A percentile compares a stretch with the other conserved stretches of the same genome.
Evolutionary conservation across 2,329 filamentous ascomycete species (phyloP).

Genomic region (Fusarium sp.): DNA sequence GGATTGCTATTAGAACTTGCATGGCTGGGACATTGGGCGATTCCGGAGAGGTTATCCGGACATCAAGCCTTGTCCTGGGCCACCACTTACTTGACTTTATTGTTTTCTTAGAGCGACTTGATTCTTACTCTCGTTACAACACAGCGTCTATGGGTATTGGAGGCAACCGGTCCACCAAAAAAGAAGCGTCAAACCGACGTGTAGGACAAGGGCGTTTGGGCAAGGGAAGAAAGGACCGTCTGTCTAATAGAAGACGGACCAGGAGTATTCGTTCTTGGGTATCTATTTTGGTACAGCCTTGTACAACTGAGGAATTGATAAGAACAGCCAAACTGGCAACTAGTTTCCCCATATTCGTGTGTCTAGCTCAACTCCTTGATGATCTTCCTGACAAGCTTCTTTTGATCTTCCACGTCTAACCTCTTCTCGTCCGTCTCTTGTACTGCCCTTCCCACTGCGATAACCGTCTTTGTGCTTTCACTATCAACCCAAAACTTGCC

Average conservation of each 20-base stretch:
- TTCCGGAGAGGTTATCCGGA: not conserved
- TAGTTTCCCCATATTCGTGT: slow-evolving; percentile 7
- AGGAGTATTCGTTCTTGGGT: slow-evolving; percentile 40
- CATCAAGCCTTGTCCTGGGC: not conserved
- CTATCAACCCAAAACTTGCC: slow-evolving; percentile 93
- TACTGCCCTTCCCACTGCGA: slow-evolving; percentile 84
- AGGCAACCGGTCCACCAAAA: slow-evolving; percentile 22
- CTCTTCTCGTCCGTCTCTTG: slow-evolving; percentile 79
- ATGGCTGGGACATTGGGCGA: not conserved
- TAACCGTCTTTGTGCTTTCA: slow-evolving; percentile 76
- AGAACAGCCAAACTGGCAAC: slow-evolving; percentile 36
- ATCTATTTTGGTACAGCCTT: slow-evolving; percentile 41
- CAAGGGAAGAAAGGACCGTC: slow-evolving; percentile 33
- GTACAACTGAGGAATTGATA: slow-evolving; percentile 33
- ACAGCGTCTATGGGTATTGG: slow-evolving; percentile 34
- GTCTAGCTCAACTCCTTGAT: slow-evolving; percentile 68
- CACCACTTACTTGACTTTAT: slow-evolving; percentile 8
- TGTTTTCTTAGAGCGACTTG: slow-evolving; percentile 31
- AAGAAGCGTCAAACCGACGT: slow-evolving; percentile 24
- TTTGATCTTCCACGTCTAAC: slow-evolving; percentile 74
- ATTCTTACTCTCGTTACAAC: slow-evolving; percentile 37
- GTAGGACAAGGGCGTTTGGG: slow-evolving; percentile 37
- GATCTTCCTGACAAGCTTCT: slow-evolving; percentile 75
- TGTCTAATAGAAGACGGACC: slow-evolving; percentile 29
- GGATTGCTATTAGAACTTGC: not conserved